Conservation (phyloP, 2,329 filamentous ascomycete species). For the Arthrobotrys sinensis region DNA sequence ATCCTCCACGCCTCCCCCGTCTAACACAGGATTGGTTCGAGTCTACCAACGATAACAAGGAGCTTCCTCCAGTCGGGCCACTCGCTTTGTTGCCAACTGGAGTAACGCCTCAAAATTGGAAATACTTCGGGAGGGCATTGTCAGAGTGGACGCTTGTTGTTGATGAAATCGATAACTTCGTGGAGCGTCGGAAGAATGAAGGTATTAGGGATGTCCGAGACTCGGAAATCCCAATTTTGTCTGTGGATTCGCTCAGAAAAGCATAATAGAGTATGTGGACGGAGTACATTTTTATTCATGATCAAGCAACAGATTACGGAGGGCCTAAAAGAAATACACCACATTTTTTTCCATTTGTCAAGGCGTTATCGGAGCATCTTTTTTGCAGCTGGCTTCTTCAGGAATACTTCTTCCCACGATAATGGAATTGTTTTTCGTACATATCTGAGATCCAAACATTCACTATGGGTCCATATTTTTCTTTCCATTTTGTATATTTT, state of each 20-base stretch:
- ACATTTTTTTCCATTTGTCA: slow-evolving; percentile 27
- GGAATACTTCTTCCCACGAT: slow-evolving; percentile 7
- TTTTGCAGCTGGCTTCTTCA: slow-evolving; percentile 16
- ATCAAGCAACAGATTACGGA: slow-evolving; percentile 22
- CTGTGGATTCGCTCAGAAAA: slow-evolving; percentile 57
- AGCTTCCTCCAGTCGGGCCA: slow-evolving; percentile 33
- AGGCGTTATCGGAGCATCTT: slow-evolving; percentile 30
- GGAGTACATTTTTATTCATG: slow-evolving; percentile 4
- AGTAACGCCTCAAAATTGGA: slow-evolving; percentile 64
- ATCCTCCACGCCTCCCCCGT: slow-evolving; percentile 78
- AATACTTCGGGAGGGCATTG: slow-evolving; percentile 80
- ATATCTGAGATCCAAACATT: not conserved
- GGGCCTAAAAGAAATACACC: slow-evolving; percentile 21
- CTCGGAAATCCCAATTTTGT: slow-evolving; percentile 57
- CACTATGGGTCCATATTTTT: not conserved
- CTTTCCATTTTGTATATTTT: slow-evolving; percentile 39
- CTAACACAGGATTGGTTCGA: slow-evolving; percentile 78
- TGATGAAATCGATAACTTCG: slow-evolving; percentile 84
- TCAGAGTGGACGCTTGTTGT: slow-evolving; percentile 84
- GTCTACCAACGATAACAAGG: slow-evolving; percentile 42
- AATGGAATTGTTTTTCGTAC: slow-evolving; percentile 15
- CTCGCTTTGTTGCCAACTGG: slow-evolving; percentile 45
- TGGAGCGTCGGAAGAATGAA: slow-evolving; percentile 81
- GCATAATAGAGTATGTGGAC: slow-evolving; percentile 25
- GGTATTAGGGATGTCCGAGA: slow-evolving; percentile 51